A percentile compares a stretch with the other conserved stretches of the same genome.
Conservation (phyloP, 306 rosid genomes). For the Prunus mume region DNA sequence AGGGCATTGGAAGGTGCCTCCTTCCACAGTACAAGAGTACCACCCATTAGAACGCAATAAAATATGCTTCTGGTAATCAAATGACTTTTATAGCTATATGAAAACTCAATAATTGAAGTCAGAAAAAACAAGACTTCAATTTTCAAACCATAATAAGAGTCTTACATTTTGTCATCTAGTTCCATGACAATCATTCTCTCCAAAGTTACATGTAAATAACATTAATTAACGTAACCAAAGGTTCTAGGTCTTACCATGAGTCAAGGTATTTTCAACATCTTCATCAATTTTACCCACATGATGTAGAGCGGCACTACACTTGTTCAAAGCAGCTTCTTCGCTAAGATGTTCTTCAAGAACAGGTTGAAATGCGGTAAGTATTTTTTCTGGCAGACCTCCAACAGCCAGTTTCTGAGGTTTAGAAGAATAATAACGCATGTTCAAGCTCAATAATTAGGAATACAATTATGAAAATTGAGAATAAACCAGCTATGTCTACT, state of each 20-base stretch:
- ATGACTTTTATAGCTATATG: background rate
- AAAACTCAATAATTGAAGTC: background rate
- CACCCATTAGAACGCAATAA: background rate
- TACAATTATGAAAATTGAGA: conserved; percentile 19
- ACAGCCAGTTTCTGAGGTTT: conserved; percentile 78
- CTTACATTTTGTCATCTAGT: background rate
- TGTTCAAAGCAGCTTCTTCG: conserved; percentile 71
- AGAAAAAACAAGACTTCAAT: background rate
- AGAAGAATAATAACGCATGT: conserved; percentile 29
- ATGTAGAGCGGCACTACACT: conserved; percentile 50
- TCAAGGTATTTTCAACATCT: conserved; percentile 53
- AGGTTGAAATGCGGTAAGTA: conserved; percentile 76
- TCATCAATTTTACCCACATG: conserved; percentile 54
- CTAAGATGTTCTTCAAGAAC: conserved; percentile 68
- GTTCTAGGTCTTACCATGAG: conserved; percentile 60
- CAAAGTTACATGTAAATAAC: conserved; percentile 10
- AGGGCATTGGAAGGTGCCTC: background rate
- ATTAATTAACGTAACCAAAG: conserved; percentile 4
- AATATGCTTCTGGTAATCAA: background rate
- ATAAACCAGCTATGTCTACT: conserved; percentile 16
- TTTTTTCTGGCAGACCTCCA: conserved; percentile 85
- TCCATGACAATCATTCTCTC: background rate
- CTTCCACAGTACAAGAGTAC: background rate
- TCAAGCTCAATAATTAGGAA: conserved; percentile 22
- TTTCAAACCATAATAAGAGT: background rate